These are phyloP conservation scores for Botrytis tulipae DNA, from an alignment of 2,329 filamentous ascomycete species.

Conservation along the genomic window DNA sequence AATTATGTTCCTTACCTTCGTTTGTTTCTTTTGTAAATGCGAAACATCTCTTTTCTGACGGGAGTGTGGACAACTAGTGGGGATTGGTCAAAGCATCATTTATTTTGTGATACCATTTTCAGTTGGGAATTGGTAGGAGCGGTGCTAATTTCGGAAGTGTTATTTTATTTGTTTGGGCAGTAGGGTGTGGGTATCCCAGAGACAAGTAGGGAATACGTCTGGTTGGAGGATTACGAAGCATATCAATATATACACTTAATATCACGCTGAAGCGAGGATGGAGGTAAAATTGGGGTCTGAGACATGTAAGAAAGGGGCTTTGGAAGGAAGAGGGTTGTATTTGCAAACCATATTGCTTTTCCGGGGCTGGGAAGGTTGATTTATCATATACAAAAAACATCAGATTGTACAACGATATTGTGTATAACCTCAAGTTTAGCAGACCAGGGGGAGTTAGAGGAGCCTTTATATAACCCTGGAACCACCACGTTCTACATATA, in stretches of 20 bases:
- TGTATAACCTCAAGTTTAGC: conserved; percentile 18
- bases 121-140: not conserved
- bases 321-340: not conserved
- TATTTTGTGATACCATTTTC: conserved; percentile 20
- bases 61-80: conserved; percentile 12
- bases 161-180: conserved; percentile 15
- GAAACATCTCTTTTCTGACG: not conserved
- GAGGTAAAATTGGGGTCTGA: not conserved
- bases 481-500: not conserved
- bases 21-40: conserved; percentile 20
- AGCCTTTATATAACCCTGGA: not conserved
- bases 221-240: not conserved
- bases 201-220: not conserved
- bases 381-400: conserved; percentile 21
- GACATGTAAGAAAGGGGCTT: not conserved
- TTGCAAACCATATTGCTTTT: conserved; percentile 13
- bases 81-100: conserved; percentile 18
- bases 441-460: conserved; percentile 13
- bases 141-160: conserved; percentile 17
- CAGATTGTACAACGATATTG: conserved; percentile 24
- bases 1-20: conserved; percentile 19
- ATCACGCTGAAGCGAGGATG: not conserved
- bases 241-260: conserved; percentile 12
- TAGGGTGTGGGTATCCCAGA: not conserved
- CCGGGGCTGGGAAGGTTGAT: not conserved